A percentile compares a stretch with the other conserved stretches of the same genome.
phyloP scores from a whole-genome alignment of 805 yeast genomes.

The Kodamaea leandrae region DNA sequence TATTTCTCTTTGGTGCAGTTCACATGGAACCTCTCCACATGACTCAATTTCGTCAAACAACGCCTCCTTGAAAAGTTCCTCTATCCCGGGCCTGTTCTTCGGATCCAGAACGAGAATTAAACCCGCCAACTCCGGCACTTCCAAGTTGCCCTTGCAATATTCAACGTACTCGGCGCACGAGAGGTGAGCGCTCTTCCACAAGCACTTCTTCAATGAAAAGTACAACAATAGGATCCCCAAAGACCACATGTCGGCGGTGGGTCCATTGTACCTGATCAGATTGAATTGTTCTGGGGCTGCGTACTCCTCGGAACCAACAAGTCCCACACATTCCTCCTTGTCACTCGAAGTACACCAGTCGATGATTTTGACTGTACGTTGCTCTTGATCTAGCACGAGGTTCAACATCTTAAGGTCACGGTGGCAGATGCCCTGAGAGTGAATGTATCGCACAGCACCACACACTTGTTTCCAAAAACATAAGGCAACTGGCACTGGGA shows the following conservation, averaged over 20 bases:
- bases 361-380: conserved; percentile 40
- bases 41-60: not conserved
- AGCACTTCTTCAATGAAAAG: conserved; percentile 30
- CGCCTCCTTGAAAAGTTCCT: conserved; percentile 1
- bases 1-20: too few relatives aligned
- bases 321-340: conserved; percentile 32
- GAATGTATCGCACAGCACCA: conserved; percentile 39
- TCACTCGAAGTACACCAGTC: conserved; percentile 35
- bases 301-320: conserved; percentile 47
- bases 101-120: not conserved
- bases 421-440: conserved; percentile 39
- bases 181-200: conserved; percentile 46
- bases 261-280: conserved; percentile 39
- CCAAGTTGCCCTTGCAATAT: conserved; percentile 14
- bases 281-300: conserved; percentile 49
- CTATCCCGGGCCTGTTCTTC: conserved; percentile 2
- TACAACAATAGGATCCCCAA: conserved; percentile 43
- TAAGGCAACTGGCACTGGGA: conserved; percentile 15
- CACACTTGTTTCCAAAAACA: conserved; percentile 44
- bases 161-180: conserved; percentile 19
- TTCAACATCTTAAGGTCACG: conserved; percentile 52
- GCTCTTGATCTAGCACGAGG: conserved; percentile 29
- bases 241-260: conserved; percentile 48
- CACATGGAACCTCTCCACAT: too few relatives aligned
- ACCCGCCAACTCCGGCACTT: not conserved